Evolutionary conservation across 73 alveolate genomes (phyloP), one percentile per base, ranked within the genome.

Genomic region (Paraurostyla sp.): DNA sequence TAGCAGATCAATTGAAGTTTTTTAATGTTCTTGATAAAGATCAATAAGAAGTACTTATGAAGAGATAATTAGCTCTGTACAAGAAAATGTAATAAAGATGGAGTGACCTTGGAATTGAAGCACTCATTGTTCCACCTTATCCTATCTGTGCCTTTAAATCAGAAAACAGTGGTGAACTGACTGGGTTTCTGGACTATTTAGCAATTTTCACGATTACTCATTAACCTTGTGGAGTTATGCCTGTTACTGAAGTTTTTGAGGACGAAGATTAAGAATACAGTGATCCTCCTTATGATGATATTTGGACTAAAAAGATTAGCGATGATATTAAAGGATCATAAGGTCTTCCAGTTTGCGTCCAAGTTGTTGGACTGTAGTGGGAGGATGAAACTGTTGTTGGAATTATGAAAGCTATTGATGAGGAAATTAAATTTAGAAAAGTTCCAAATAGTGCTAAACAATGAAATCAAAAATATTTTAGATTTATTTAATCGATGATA

Each of bases 261-360:
- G 81, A 54, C 3, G 91, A 81, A 33, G 91, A 81, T 40, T 15
- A 30, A 22, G 29, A 13, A 9, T 81, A 57, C 49, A 71, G n/a
- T 16, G 91, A 81, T 59, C 71, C 71, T 11, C 16, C 36, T 33
- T n/a, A n/a, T n/a, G 58, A 81, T 42, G 91, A 81, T 59, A 30
- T 29, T 1, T 57, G 65, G 81, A 81, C 91, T n/a, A 38, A 57
- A 30, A 58, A 13, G 11, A 81, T 81, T 16, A 30, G 36, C 25
- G 58, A 81, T 0, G 65, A 38, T 43, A 91, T 94, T 95, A 62
- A 82, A 46, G 94, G 85, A 7, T 54, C 96, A 59, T 93, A 71
- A 15, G 97, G 96, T 0, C 50, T 96, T 25, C 99, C 99, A 27
- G 90, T 94, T 0, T 92, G 95, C n/a, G 85, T 96, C 36, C 86